Evolutionary conservation across 305 asterid species (phyloP), one percentile per base, ranked within the genome.

Genomic region (Fraxinus dipetala): DNA sequence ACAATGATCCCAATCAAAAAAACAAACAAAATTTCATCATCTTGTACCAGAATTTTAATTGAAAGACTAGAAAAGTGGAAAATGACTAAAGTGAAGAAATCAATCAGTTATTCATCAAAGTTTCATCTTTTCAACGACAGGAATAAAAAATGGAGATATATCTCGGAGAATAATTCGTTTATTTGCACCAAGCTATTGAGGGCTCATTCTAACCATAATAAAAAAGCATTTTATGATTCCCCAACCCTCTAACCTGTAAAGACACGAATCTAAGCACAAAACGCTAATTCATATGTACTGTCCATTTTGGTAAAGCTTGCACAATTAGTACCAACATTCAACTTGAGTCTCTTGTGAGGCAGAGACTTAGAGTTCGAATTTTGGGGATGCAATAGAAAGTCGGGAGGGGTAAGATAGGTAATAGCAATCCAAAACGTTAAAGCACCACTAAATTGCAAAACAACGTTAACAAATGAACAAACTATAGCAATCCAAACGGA

Each of bases 371-470:
- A 45, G 56, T 3, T 13, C 18, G 18, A 43, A 45, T 45, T 1
- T 45, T 13, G n/a, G n/a, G 56, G 56, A 45, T 4, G 2, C 18
- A 45, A 0, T 45, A 45, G 18, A 13, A 45, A 13, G 56, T 14
- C 56, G 18, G 5, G 1, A 45, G 56, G 56, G 56, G 18, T 45
- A 3, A 45, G 5, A 45, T 13, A 14, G 18, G 18, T 45, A 45
- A 45, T 45, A 45, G 56, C 56, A 45, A 45, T 45, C 75, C 36
- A 69, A 69, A 22, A 14, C 20, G 11, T 32, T 43, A 18, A 72
- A 28, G 13, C 79, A 79, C 76, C 79, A 38, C 80, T 40, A 85
- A 61, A 80, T 54, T 35, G 69, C 84, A 45, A 78, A 26, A 43
- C n/a, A 24, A 84, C 75, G 69, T 43, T 0, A 9, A 65, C 74